Base-by-base conservation (phyloP, 306 rosid genomes). In the Carpinus fangiana region DNA sequence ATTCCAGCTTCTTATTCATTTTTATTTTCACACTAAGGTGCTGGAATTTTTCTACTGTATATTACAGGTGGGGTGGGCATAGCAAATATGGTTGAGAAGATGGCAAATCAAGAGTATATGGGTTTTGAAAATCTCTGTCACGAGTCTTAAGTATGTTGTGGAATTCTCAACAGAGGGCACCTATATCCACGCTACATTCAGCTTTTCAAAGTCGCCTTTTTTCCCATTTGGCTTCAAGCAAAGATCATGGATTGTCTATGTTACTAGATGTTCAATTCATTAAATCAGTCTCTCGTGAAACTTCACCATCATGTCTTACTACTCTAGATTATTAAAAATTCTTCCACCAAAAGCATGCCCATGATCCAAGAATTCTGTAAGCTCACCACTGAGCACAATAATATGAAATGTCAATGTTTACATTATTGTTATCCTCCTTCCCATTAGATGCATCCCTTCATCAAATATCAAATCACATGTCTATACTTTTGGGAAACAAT, bases 41-140 rank as follows among this genome's bases (percentile, higher is more conserved):
- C 26, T 83, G 36, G 71, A 14, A 12, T 72, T 76, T 48, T n/a
- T 75, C 18, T 43, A 31, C 69, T 46, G 38, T 66, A 21, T 75
- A 1, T 84, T 79, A 20, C 80, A 90, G 94, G 97, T 77, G 97
- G 97, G 46, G 92, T 91, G 73, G 93, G 93, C 60, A 91, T 89
- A 72, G 87, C 87, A 65, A 85, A 88, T 68, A 91, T 91, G 97
- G 85, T 91, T 70, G 84, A 74, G 85, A 91, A 89, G 89, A 64
- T 91, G 87, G 90, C 87, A 82, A 89, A 85, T 62, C 72, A 82
- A 52, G 97, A 91, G 78, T 91, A 91, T 23, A 88, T 91, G 97
- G 93, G 93, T 0, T 91, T 91, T 72, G 93, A 91, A 82, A 77
- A 86, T 80, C 89, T 91, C 26, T 89, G 96, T 61, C 62, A 50